Evolutionary conservation across 2,329 filamentous ascomycete genomes (phyloP).

Genomic region (Lachnellula cervina): DNA sequence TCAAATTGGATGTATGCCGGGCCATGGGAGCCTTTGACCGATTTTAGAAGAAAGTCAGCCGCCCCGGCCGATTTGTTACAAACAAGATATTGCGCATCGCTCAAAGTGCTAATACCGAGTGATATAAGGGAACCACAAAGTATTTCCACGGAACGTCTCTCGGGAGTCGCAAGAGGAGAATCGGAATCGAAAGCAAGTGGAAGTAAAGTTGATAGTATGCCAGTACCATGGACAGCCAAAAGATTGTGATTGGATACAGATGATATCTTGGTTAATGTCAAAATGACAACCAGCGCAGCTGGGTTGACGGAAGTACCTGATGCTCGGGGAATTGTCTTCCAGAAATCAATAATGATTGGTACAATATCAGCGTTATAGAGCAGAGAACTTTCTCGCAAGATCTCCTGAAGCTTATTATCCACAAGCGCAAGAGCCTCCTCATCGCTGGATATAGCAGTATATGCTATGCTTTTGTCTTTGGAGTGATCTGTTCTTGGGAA

Average conservation of each 20-base stretch:
- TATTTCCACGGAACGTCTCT: constrained; percentile 56
- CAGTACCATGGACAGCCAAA: constrained; percentile 65
- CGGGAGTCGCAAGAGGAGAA: constrained; percentile 47
- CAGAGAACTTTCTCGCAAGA: constrained; percentile 47
- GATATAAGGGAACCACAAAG: constrained; percentile 67
- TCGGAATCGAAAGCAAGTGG: constrained; percentile 53
- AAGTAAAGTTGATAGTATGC: constrained; percentile 63
- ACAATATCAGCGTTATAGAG: constrained; percentile 60
- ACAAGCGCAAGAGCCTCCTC: constrained; percentile 23
- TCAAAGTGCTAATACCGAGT: constrained; percentile 73
- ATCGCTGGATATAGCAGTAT: constrained; percentile 13
- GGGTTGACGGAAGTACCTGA: constrained; percentile 42
- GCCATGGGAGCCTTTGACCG: constrained; percentile 67
- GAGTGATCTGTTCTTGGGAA: constrained; percentile 5
- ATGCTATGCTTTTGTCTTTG: background rate
- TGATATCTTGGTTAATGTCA: constrained; percentile 36
- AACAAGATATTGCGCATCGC: constrained; percentile 74
- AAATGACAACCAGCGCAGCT: constrained; percentile 58
- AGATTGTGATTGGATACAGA: constrained; percentile 68
- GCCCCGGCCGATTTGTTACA: constrained; percentile 47
- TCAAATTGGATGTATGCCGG: constrained; percentile 93
- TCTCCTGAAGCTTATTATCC: constrained; percentile 40
- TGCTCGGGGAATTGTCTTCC: constrained; percentile 55
- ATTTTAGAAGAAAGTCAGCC: constrained; percentile 67
- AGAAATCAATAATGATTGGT: constrained; percentile 57